These are phyloP conservation scores for Lentinus polychrous DNA, from an alignment of 1,284 basidiomycete species.

Conservation along the genomic window DNA sequence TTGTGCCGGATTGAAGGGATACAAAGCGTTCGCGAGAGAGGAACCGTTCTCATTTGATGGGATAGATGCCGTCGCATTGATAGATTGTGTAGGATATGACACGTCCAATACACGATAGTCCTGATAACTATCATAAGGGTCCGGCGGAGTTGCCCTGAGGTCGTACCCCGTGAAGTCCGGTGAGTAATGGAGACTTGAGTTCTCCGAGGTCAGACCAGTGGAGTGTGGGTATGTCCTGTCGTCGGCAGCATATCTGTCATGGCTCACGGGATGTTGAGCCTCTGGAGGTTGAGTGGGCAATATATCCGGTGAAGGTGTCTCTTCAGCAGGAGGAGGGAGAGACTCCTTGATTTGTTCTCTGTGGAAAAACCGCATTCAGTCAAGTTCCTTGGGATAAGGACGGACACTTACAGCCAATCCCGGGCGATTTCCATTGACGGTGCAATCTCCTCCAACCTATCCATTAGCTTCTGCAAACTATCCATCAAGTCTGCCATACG, in stretches of 20 bases:
- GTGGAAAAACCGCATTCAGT: not conserved
- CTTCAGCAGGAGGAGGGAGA: constrained; percentile 16
- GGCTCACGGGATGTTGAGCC: not conserved
- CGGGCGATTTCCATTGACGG: constrained; percentile 24
- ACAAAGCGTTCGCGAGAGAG: not conserved
- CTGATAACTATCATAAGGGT: no score
- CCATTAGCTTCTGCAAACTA: constrained; percentile 18
- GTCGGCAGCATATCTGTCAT: not conserved
- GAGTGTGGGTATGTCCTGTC: no score
- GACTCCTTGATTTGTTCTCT: constrained; percentile 20
- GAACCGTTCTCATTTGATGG: not conserved
- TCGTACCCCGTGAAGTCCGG: no score
- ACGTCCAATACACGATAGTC: no score
- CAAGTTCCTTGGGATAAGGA: not conserved
- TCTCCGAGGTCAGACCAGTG: no score
- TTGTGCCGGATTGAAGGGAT: constrained; percentile 1
- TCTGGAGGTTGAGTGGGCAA: constrained; percentile 1
- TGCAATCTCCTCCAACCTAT: constrained; percentile 20
- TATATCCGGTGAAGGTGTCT: not conserved
- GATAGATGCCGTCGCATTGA: not conserved
- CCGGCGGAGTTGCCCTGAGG: no score
- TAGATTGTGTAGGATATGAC: not conserved
- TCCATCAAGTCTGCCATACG: constrained; percentile 12
- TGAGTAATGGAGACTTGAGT: no score
- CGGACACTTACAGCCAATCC: constrained; percentile 19